Evolutionary conservation across 1,284 basidiomycete genomes (phyloP), one percentile per base, ranked within the genome.

Genomic region (Trametes versicolor): DNA sequence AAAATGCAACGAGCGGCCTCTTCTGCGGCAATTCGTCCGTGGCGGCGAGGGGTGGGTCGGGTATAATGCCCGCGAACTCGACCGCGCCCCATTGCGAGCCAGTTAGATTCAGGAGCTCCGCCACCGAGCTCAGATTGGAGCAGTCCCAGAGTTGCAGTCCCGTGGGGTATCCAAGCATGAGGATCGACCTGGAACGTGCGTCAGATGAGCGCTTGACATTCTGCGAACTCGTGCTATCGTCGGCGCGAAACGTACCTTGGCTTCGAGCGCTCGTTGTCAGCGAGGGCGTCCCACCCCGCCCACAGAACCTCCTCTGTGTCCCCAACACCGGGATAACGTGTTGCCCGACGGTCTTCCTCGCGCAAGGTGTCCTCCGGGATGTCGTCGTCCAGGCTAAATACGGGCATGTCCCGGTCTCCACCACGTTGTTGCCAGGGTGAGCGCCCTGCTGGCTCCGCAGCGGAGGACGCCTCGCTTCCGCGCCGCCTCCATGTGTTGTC

Each of bases 111-210:
- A 86, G 75, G 27, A 85, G 72, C 71, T 92, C 91, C 0, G 78
- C 73, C 2, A 91, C 82, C 0, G 83, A 80, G 17, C 81, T 83
- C 15, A 92, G 76, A 68, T 85, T 80, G 6, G 84, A 82, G 67
- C 86, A 87, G 71, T 92, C 89, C 90, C 90, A 93, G 32, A 91
- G 81, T 71, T 92, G 89, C 43, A 93, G 72, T 4, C 87, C 87
- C 6, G 79, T 75, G 9, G 78, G 72, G 73, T 92, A 92, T 0
- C 82, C 87, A 10, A 92, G 76, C 50, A 91, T 75, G 12, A 92
- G 82, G 7, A 90, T 74, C n/a, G 84, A 81, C 60, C 86, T 86
- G 57, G 41, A 47, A 60, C 29, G 27, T 34, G 27, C 27, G 29
- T 27, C 36, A 25, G 27, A 36, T 27, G 8, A 50, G 21, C 29